phyloP scores from a whole-genome alignment of 2,329 filamentous ascomycete genomes.

The Aureobasidium melanogenum region DNA sequence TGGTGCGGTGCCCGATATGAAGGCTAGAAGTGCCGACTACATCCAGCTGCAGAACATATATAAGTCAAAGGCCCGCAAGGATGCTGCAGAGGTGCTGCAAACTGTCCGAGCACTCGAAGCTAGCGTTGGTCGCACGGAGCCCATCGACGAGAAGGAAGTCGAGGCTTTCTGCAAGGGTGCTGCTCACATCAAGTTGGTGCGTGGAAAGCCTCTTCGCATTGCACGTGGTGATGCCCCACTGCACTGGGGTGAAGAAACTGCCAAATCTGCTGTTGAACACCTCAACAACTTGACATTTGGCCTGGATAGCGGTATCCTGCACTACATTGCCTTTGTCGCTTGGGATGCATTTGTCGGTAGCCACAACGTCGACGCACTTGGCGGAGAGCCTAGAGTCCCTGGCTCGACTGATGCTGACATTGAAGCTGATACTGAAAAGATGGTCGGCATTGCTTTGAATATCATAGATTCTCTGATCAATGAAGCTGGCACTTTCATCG shows the following conservation, averaged over 20 bases:
- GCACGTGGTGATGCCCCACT: slow-evolving; percentile 35
- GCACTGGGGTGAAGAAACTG: slow-evolving; percentile 37
- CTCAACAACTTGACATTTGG: slow-evolving; percentile 27
- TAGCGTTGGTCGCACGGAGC: slow-evolving; percentile 33
- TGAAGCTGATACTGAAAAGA: slow-evolving; percentile 30
- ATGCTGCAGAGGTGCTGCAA: slow-evolving; percentile 64
- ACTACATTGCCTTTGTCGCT: slow-evolving; percentile 44
- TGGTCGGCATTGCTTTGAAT: slow-evolving; percentile 35
- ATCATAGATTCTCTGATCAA: slow-evolving; percentile 35
- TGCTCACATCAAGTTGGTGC: slow-evolving; percentile 82
- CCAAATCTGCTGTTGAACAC: slow-evolving; percentile 38
- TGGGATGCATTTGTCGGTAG: slow-evolving; percentile 39
- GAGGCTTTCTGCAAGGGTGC: slow-evolving; percentile 94
- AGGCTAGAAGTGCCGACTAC: slow-evolving; percentile 84
- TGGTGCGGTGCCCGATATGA: slow-evolving; percentile 92
- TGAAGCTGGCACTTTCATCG: slow-evolving; percentile 31
- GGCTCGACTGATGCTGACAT: slow-evolving; percentile 27
- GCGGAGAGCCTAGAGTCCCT: slow-evolving; percentile 28
- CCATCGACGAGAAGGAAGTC: slow-evolving; percentile 62
- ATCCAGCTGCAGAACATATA: slow-evolving; percentile 87
- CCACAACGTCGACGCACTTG: slow-evolving; percentile 28
- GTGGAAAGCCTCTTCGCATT: slow-evolving; percentile 48
- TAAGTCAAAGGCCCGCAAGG: slow-evolving; percentile 74
- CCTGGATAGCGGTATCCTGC: slow-evolving; percentile 33
- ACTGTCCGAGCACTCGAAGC: slow-evolving; percentile 51